These are phyloP conservation scores for Rosa lucieae DNA, from an alignment of 306 rosid species.

Conservation along the genomic window DNA sequence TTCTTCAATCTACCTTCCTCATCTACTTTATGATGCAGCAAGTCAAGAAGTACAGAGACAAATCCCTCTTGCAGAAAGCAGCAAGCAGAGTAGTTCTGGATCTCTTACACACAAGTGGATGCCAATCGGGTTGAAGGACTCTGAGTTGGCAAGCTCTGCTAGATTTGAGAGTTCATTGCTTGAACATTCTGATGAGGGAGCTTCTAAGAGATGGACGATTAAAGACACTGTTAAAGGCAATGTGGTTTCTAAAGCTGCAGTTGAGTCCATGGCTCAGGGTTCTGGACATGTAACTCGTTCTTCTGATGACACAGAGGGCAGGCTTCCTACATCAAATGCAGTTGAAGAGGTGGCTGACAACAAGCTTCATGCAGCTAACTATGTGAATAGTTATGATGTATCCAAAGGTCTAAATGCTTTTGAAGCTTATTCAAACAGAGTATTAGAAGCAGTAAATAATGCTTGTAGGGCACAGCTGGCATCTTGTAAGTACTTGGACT, in stretches of 20 bases:
- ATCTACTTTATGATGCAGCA: too few species aligned
- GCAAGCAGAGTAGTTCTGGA: constrained; percentile 43
- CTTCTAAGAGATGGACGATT: constrained; percentile 29
- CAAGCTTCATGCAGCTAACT: constrained; percentile 31
- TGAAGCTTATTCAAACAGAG: constrained; percentile 39
- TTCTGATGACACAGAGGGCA: constrained; percentile 21
- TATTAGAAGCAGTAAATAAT: constrained; percentile 52
- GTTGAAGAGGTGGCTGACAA: constrained; percentile 19
- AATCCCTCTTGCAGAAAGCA: constrained; percentile 42
- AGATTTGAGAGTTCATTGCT: constrained; percentile 40
- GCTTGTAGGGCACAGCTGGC: constrained; percentile 50
- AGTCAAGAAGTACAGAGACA: constrained; percentile 41
- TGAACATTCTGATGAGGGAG: constrained; percentile 38
- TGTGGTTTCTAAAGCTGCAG: too few species aligned
- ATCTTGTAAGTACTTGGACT: too few species aligned
- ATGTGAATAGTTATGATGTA: constrained; percentile 22
- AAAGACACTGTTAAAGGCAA: too few species aligned
- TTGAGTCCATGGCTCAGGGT: too few species aligned
- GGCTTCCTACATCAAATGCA: constrained; percentile 28
- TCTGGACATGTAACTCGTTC: too few species aligned
- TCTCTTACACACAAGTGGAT: constrained; percentile 67
- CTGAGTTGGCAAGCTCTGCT: constrained; percentile 32
- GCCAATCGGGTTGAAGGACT: too few species aligned
- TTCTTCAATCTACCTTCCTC: too few species aligned
- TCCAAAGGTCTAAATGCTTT: constrained; percentile 28